These are phyloP conservation scores for Epichloe sp. DNA, from an alignment of 2,329 filamentous ascomycete species.

Conservation along the genomic window DNA sequence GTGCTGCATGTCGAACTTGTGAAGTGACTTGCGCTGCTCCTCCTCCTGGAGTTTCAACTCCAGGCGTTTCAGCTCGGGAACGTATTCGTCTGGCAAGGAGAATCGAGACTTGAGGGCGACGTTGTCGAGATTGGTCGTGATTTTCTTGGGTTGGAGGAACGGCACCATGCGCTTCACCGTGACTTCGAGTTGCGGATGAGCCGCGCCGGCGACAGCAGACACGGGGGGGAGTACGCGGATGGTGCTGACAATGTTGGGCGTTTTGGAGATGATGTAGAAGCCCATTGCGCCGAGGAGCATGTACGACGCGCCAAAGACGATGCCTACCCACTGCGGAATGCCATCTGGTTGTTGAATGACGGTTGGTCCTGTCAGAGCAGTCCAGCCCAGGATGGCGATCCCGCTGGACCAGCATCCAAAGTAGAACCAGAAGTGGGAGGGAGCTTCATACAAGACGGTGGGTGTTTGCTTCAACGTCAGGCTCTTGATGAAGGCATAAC, in stretches of 20 bases:
- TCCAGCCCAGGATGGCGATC: conserved; percentile 25
- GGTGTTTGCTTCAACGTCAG: conserved; percentile 42
- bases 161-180: conserved; percentile 37
- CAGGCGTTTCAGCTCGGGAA: conserved; percentile 21
- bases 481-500: conserved; percentile 37
- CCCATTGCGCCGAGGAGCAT: conserved; percentile 47
- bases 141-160: conserved; percentile 29
- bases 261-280: conserved; percentile 44
- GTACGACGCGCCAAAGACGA: conserved; percentile 44
- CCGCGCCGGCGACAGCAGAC: conserved; percentile 10
- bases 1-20: conserved; percentile 40
- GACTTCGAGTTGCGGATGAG: conserved; percentile 36
- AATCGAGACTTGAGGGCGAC: conserved; percentile 24
- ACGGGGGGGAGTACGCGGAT: conserved; percentile 44
- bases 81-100: conserved; percentile 24
- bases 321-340: conserved; percentile 42
- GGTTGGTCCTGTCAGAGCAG: conserved; percentile 20
- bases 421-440: conserved; percentile 51
- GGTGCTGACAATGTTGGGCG: conserved; percentile 41
- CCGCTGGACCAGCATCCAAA: conserved; percentile 45
- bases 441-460: conserved; percentile 50
- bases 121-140: conserved; percentile 22
- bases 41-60: conserved; percentile 23
- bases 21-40: conserved; percentile 23
- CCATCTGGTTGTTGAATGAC: conserved; percentile 29